Evolutionary conservation across 495 filamentous ascomycete species (phyloP).

Genomic region (Tuber microsphaerosporum): DNA sequence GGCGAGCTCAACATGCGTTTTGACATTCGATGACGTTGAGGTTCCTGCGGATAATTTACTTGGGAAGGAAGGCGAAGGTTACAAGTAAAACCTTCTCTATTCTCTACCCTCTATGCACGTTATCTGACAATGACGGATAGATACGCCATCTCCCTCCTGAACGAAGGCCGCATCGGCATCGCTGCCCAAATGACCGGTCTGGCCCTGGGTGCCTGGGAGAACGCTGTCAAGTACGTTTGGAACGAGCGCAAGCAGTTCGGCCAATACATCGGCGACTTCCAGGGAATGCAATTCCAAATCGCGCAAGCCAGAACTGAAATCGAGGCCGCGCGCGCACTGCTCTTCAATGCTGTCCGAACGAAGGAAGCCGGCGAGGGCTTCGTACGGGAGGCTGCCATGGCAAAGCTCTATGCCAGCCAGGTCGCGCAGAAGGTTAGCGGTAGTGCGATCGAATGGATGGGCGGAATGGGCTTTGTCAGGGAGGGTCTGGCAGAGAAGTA

Average conservation of each 20-base stretch:
- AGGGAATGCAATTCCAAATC: constrained; percentile 98
- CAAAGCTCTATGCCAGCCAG: constrained; percentile 89
- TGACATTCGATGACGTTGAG: constrained; percentile 96
- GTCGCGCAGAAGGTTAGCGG: constrained; percentile 83
- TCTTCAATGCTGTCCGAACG: constrained; percentile 93
- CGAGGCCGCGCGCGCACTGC: constrained; percentile 76
- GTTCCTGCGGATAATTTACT: constrained; percentile 80
- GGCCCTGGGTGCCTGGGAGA: constrained; percentile 90
- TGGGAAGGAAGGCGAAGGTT: constrained; percentile 81
- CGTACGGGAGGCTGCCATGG: constrained; percentile 94
- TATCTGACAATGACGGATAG: neutral
- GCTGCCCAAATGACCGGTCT: constrained; percentile 98
- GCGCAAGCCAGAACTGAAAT: constrained; percentile 95
- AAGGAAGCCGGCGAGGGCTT: constrained; percentile 89
- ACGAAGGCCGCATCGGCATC: constrained; percentile 96
- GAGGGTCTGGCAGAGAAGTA: constrained; percentile 98
- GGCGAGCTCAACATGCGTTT: constrained; percentile 88
- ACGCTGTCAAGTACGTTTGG: constrained; percentile 87
- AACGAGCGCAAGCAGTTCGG: constrained; percentile 98
- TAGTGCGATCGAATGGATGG: constrained; percentile 95
- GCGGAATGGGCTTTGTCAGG: constrained; percentile 90
- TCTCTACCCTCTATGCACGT: neutral
- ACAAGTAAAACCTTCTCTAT: constrained; percentile 52
- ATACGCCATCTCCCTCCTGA: constrained; percentile 90
- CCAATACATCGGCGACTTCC: constrained; percentile 84